Evolutionary conservation across 1,139 yeast genomes (phyloP).

Genomic region (Hyphopichia burtonii): DNA sequence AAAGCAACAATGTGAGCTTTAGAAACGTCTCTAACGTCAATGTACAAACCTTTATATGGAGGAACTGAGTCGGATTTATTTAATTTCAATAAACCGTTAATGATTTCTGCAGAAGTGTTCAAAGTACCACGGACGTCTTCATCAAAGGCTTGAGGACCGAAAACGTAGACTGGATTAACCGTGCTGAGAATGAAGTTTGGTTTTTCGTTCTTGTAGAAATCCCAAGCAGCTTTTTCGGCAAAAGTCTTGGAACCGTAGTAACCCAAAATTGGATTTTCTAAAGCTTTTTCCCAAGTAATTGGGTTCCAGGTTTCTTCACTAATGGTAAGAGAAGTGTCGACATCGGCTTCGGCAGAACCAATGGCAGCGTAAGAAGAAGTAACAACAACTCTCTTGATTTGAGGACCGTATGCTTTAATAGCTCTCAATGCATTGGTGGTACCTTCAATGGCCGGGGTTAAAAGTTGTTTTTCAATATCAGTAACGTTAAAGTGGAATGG

Average conservation of each 20-base stretch:
- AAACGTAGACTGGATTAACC: constrained; percentile 52
- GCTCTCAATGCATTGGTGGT: constrained; percentile 34
- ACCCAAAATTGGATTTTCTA: constrained; percentile 36
- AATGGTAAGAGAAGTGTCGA: constrained; percentile 25
- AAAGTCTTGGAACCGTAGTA: constrained; percentile 41
- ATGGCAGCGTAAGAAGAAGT: constrained; percentile 48
- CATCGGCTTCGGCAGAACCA: constrained; percentile 38
- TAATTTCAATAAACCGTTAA: constrained; percentile 23
- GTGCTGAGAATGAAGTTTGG: constrained; percentile 44
- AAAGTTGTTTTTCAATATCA: constrained; percentile 38
- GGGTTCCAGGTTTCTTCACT: constrained; percentile 43
- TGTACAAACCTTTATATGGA: constrained; percentile 28
- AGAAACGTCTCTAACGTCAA: constrained; percentile 45
- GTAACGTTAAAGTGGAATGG: constrained; percentile 33
- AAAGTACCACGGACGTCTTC: constrained; percentile 26
- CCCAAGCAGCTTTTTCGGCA: constrained; percentile 42
- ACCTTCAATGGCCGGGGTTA: constrained; percentile 41
- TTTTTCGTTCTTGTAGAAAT: constrained; percentile 23
- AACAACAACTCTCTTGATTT: constrained; percentile 33
- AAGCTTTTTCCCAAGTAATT: constrained; percentile 35
- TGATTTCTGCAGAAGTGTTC: constrained; percentile 36
- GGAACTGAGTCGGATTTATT: constrained; percentile 19
- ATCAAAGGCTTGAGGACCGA: constrained; percentile 43
- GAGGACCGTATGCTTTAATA: constrained; percentile 22
- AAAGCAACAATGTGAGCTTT: constrained; percentile 33